Evolutionary conservation across 140 eudicot genomes (phyloP), one percentile per base, ranked within the genome.

Genomic region (Anethum foeniculum): DNA sequence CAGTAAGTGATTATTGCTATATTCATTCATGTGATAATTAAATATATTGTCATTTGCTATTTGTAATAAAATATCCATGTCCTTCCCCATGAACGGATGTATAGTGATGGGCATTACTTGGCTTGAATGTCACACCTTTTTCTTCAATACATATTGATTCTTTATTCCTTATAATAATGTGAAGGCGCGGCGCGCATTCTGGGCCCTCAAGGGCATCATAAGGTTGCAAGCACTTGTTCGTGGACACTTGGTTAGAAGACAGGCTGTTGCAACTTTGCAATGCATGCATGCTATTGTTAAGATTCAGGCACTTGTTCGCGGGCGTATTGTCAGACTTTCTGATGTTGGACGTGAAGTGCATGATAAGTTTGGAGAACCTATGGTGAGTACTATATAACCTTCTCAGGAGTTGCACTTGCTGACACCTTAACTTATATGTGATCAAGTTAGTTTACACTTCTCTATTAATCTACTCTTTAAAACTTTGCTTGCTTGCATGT

Each of bases 221-320:
- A 92, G 97, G 90, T 86, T 92, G 44, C 99, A 95, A 87, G 99
- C 97, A 54, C 89, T 95, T 43, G 93, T 93, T 86, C 96, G 99
- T 77, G 99, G 99, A 75, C 97, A 95, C 79, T 85, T 95, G 81
- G 97, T 92, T 39, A 83, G 99, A 79, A 92, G 97, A 73, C 98
- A 94, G 82, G 98, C 98, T 39, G 96, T 88, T 86, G 91, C 93
- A 60, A 95, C 97, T 79, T 85, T 95, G 86, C 80, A 82, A 71
- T 92, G 92, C 85, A 87, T 90, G 96, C 90, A 89, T 48, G 93
- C 95, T 32, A 89, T 95, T 84, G 91, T 95, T 32, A 91, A 87
- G 89, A 81, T 95, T 39, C 99, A 95, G 80, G 99, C 99, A 79
- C 79, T 92, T 75, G 93, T 86, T 85, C 97, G 97, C 86, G 99